phyloP scores from a whole-genome alignment of 2,329 filamentous ascomycete genomes.

The Verticillium tricorpus region DNA sequence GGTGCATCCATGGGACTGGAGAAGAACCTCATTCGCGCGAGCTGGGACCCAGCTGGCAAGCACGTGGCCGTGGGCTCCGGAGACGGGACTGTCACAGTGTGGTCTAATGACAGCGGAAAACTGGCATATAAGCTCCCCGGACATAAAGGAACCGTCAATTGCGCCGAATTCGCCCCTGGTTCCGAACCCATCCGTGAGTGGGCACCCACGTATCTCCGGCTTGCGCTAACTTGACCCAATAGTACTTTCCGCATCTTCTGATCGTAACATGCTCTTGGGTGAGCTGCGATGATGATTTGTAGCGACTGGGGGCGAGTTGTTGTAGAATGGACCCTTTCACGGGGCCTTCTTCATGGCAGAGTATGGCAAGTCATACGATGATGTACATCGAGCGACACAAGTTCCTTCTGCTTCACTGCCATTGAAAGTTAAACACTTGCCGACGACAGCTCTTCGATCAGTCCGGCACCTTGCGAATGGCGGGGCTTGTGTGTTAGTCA shows the following conservation, averaged over 20 bases:
- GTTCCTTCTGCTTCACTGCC: too few species aligned
- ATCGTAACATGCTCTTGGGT: slow-evolving; percentile 77
- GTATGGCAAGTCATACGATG: too few species aligned
- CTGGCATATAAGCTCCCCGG: slow-evolving; percentile 91
- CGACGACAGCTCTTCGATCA: too few species aligned
- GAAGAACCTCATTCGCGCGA: slow-evolving; percentile 85
- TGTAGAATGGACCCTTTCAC: too few species aligned
- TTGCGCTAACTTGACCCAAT: slow-evolving; percentile 29
- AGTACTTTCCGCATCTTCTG: slow-evolving; percentile 90
- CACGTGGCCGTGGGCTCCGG: slow-evolving; percentile 85
- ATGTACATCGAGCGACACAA: too few species aligned
- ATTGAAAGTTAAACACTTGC: too few species aligned
- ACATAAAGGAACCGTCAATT: slow-evolving; percentile 92
- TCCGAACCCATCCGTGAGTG: slow-evolving; percentile 83
- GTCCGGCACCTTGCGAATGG: too few species aligned
- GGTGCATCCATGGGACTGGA: slow-evolving; percentile 85
- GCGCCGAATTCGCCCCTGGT: slow-evolving; percentile 82
- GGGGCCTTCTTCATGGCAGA: too few species aligned
- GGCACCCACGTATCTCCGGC: not conserved
- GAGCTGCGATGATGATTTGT: slow-evolving; percentile 50
- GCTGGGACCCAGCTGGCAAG: slow-evolving; percentile 84
- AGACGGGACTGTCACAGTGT: slow-evolving; percentile 86
- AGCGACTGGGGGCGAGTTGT: not conserved
- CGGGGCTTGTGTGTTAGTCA: too few species aligned
- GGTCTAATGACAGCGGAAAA: slow-evolving; percentile 85